phyloP scores from a whole-genome alignment of 108 stramenopile genomes.

The Stephanodiscus triporus region DNA sequence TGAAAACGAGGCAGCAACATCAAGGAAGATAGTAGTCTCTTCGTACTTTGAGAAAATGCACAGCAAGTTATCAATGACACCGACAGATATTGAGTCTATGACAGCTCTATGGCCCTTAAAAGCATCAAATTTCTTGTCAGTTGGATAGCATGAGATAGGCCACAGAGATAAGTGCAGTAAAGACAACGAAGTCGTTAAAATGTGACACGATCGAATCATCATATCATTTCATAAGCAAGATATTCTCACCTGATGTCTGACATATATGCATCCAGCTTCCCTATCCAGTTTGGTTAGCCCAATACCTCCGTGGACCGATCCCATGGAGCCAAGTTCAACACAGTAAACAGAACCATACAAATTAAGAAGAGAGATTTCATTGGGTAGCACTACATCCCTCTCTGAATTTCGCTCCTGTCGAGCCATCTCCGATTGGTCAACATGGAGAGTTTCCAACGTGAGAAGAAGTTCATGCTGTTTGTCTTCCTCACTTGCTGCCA shows the following conservation, averaged over 20 bases:
- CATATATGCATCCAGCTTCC: slow-evolving; percentile 25
- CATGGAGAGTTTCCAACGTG: neutral
- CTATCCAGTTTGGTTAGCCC: slow-evolving; percentile 37
- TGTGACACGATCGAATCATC: neutral
- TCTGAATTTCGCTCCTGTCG: neutral
- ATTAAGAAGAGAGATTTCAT: slow-evolving; percentile 31
- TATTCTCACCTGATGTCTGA: slow-evolving; percentile 36
- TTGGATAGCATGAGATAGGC: neutral
- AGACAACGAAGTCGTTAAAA: neutral
- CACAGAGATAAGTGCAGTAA: neutral
- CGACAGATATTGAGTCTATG: slow-evolving; percentile 22
- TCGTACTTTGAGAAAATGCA: slow-evolving; percentile 22
- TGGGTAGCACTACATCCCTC: slow-evolving; percentile 22
- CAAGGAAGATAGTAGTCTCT: slow-evolving; percentile 28
- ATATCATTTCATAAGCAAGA: neutral
- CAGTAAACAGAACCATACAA: slow-evolving; percentile 40
- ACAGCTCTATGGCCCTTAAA: neutral
- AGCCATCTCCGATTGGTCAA: neutral
- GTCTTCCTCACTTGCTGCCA: neutral
- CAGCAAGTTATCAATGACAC: slow-evolving; percentile 41
- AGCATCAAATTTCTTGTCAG: slow-evolving; percentile 8
- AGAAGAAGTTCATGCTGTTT: neutral
- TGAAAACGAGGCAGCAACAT: slow-evolving; percentile 38
- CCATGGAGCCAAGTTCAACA: slow-evolving; percentile 38
- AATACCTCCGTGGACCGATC: slow-evolving; percentile 24